A percentile compares a stretch with the other conserved stretches of the same genome.
Evolutionary conservation across 495 filamentous ascomycete species (phyloP).

Genomic region (Talaromyces adpressus): DNA sequence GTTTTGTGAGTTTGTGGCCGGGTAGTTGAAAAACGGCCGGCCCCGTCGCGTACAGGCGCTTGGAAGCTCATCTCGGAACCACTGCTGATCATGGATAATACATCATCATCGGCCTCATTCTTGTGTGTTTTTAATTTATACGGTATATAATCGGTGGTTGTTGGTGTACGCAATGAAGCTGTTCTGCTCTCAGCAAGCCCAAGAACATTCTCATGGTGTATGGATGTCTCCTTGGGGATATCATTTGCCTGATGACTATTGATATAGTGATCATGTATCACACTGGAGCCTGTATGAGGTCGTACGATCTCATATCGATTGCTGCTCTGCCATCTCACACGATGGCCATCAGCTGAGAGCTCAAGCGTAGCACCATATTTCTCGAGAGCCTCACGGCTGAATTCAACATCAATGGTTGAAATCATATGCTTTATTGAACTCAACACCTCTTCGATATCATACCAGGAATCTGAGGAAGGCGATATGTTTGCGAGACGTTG

Average conservation of each 20-base stretch:
- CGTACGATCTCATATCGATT: not conserved
- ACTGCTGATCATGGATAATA: constrained; percentile 22
- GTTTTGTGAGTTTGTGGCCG: constrained; percentile 22
- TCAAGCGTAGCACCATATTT: constrained; percentile 64
- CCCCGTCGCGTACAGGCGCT: constrained; percentile 6
- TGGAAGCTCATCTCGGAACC: constrained; percentile 22
- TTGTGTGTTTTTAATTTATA: constrained; percentile 10
- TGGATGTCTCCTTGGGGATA: not conserved
- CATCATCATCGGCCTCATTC: constrained; percentile 9
- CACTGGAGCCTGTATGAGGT: not conserved
- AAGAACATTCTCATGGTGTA: not conserved
- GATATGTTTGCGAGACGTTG: not conserved
- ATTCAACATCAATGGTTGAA: constrained; percentile 56
- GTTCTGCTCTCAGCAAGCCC: not conserved
- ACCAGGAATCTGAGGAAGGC: not conserved
- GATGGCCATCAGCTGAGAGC: constrained; percentile 63
- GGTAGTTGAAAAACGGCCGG: not conserved
- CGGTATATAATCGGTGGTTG: constrained; percentile 53
- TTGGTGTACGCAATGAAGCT: not conserved
- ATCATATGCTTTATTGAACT: constrained; percentile 7
- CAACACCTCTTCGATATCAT: not conserved
- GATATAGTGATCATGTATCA: not conserved
- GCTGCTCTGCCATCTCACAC: constrained; percentile 62
- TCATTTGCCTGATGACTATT: not conserved
- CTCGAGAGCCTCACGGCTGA: constrained; percentile 58